A percentile compares a stretch with the other conserved stretches of the same genome.
Evolutionary conservation across 192 early-diverging fungal genomes (phyloP).

Genomic region (Spinellus fusiger): DNA sequence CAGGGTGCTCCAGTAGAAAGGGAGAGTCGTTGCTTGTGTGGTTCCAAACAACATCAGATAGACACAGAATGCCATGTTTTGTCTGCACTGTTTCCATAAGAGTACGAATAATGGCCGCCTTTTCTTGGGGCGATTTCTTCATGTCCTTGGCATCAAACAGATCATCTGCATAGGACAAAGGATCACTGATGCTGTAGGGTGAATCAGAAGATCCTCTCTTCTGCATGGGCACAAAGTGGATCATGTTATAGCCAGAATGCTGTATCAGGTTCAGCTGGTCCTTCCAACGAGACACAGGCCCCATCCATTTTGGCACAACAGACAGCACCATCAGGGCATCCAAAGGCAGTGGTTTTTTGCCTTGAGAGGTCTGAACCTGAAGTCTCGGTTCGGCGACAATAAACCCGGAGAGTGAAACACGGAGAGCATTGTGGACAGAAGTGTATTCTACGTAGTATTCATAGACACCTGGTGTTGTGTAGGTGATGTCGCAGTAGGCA

Average conservation of each 20-base stretch:
- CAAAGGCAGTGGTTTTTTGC: slow-evolving; percentile 56
- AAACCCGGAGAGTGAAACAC: slow-evolving; percentile 47
- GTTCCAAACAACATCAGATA: slow-evolving; percentile 98
- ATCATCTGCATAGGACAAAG: slow-evolving; percentile 83
- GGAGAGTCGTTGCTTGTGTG: slow-evolving; percentile 91
- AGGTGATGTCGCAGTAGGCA: slow-evolving; percentile 57
- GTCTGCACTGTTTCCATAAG: slow-evolving; percentile 51
- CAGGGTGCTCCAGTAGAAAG: slow-evolving; percentile 95
- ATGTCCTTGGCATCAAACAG: slow-evolving; percentile 62
- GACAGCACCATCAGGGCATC: slow-evolving; percentile 89
- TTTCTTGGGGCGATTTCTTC: slow-evolving; percentile 50
- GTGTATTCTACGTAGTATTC: slow-evolving; percentile 80
- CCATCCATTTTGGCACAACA: slow-evolving; percentile 96
- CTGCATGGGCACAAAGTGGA: slow-evolving; percentile 96
- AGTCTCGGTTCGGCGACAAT: slow-evolving; percentile 91
- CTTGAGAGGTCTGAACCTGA: slow-evolving; percentile 30
- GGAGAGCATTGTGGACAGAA: neutral
- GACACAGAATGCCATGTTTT: slow-evolving; percentile 65
- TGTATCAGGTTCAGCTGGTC: slow-evolving; percentile 62
- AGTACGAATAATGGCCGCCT: slow-evolving; percentile 48
- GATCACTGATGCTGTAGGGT: slow-evolving; percentile 96
- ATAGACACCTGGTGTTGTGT: slow-evolving; percentile 72
- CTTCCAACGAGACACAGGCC: slow-evolving; percentile 72
- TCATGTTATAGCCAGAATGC: slow-evolving; percentile 92
- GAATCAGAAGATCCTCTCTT: slow-evolving; percentile 88